Percentiles rank a stretch among this genome's conserved stretches.
phyloP scores from a whole-genome alignment of 345 rosid species.

The Barbarea vulgaris region DNA sequence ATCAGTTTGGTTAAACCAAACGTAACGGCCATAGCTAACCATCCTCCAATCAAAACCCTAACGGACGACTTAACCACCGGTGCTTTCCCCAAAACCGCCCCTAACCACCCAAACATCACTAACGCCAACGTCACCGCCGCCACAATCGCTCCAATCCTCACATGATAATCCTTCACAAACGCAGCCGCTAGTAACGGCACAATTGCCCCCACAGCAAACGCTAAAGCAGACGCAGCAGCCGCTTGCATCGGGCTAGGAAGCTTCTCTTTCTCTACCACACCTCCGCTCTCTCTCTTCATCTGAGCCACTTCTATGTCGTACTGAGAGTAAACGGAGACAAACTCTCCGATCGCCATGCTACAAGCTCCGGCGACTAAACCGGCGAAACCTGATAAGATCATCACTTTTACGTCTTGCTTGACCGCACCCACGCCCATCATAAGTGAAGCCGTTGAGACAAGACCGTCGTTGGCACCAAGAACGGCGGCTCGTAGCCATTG shows the following conservation, averaged over 20 bases:
- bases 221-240: slow-evolving; percentile 82
- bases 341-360: slow-evolving; percentile 97
- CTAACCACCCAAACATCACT: slow-evolving; percentile 70
- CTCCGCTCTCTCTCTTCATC: slow-evolving; percentile 51
- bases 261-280: slow-evolving; percentile 35
- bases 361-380: slow-evolving; percentile 92
- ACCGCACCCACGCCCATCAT: slow-evolving; percentile 97
- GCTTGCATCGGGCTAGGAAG: slow-evolving; percentile 84
- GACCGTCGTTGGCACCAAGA: slow-evolving; percentile 89
- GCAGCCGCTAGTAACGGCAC: slow-evolving; percentile 84
- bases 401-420: slow-evolving; percentile 68
- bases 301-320: slow-evolving; percentile 81
- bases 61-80: slow-evolving; percentile 52
- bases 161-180: slow-evolving; percentile 57
- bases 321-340: slow-evolving; percentile 87
- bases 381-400: slow-evolving; percentile 87
- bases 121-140: slow-evolving; percentile 65
- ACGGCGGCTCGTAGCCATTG: slow-evolving; percentile 97
- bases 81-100: slow-evolving; percentile 77
- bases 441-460: slow-evolving; percentile 80
- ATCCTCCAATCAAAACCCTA: slow-evolving; percentile 85
- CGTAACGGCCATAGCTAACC: slow-evolving; percentile 89
- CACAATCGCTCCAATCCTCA: slow-evolving; percentile 62
- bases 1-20: slow-evolving; percentile 78
- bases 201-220: slow-evolving; percentile 77